These are phyloP conservation scores for Aleurites moluccanus DNA, from an alignment of 441 rosid genomes.

Conservation along the genomic window DNA sequence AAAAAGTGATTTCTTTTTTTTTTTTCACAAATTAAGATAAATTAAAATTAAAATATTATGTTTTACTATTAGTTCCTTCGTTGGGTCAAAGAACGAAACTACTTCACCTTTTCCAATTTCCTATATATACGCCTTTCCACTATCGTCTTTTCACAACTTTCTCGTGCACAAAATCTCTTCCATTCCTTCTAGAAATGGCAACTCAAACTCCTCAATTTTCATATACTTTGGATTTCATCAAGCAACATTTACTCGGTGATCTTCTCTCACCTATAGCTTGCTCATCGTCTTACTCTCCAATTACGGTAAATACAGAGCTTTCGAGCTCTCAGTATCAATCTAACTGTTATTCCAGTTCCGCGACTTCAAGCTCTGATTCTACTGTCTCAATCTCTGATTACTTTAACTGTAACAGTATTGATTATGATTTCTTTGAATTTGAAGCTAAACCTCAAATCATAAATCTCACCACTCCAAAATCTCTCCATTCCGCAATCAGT, in stretches of 20 bases:
- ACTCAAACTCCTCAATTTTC: too few relatives aligned
- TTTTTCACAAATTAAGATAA: too few relatives aligned
- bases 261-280: too few relatives aligned
- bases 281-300: too few relatives aligned
- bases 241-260: too few relatives aligned
- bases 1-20: too few relatives aligned
- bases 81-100: slow-evolving; percentile 21
- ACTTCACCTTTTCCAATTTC: too few relatives aligned
- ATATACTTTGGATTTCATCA: too few relatives aligned
- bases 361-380: slow-evolving; percentile 26
- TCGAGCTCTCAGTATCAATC: slow-evolving; percentile 27
- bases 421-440: slow-evolving; percentile 14
- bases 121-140: slow-evolving; percentile 21
- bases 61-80: slow-evolving; percentile 27
- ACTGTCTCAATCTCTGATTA: slow-evolving; percentile 23
- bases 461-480: slow-evolving; percentile 34
- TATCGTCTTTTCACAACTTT: background rate
- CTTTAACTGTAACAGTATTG: slow-evolving; percentile 6
- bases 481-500: too few relatives aligned
- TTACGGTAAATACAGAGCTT: too few relatives aligned
- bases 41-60: too few relatives aligned
- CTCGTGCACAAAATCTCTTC: background rate
- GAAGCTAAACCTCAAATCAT: slow-evolving; percentile 43
- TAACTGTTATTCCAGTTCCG: too few relatives aligned
- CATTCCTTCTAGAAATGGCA: slow-evolving; percentile 28